These are phyloP conservation scores for Tripterygium wilfordii DNA, from an alignment of 177 flowering plant genomes.

Conservation along the genomic window DNA sequence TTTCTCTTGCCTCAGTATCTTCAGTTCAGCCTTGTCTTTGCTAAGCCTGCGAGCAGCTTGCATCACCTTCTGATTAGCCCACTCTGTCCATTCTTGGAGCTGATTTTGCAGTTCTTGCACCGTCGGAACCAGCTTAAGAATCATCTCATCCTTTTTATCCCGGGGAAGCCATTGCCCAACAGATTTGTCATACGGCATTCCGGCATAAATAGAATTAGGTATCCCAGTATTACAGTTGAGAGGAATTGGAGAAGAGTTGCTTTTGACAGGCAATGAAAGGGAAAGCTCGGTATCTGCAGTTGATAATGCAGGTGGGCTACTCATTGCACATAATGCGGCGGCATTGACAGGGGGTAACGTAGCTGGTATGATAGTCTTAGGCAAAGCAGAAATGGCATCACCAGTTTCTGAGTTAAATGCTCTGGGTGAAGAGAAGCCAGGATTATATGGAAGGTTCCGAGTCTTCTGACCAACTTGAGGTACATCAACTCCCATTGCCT, in stretches of 20 bases:
- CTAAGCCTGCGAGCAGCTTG: conserved; percentile 22
- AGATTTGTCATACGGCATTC: conserved; percentile 23
- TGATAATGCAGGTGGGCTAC: conserved; percentile 16
- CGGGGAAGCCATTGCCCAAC: conserved; percentile 12
- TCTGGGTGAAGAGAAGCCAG: conserved; percentile 21
- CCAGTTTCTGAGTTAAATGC: conserved; percentile 19
- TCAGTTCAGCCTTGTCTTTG: conserved; percentile 14
- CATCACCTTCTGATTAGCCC: conserved; percentile 30
- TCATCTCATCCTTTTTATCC: conserved; percentile 21
- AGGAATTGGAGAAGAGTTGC: conserved; percentile 1
- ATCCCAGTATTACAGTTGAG: not conserved
- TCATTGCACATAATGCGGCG: conserved; percentile 19
- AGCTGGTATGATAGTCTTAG: conserved; percentile 13
- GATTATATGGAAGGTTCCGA: conserved; percentile 21
- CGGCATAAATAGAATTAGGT: conserved; percentile 15
- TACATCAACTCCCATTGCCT: conserved; percentile 35
- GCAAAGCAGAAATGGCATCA: conserved; percentile 8
- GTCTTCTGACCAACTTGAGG: conserved; percentile 32
- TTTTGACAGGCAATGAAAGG: conserved; percentile 41
- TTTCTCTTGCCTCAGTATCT: conserved; percentile 19
- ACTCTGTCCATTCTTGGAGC: conserved; percentile 19
- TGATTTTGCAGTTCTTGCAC: conserved; percentile 13
- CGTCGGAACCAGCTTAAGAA: conserved; percentile 15
- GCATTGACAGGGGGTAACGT: conserved; percentile 13
- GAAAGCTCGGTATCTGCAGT: conserved; percentile 67